Evolutionary conservation across 1,284 basidiomycete species (phyloP), one percentile per base, ranked within the genome.

Genomic region (Ganoderma boninense): DNA sequence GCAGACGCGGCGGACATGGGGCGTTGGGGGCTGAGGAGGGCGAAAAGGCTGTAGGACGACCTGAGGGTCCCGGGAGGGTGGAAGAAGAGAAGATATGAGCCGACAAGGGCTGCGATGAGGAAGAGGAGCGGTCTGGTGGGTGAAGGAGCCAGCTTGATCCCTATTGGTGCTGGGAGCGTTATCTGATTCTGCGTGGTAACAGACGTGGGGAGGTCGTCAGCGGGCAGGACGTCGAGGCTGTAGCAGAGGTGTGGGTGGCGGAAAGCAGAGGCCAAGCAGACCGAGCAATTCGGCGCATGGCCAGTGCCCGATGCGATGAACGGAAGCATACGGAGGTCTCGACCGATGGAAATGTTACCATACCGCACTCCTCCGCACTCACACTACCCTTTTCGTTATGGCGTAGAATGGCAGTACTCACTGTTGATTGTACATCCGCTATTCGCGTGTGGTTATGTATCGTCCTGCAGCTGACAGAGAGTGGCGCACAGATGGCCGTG

Each of bases 81-180:
- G 62, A 62, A 61, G 66, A 71, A 66, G 65, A 72, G 69, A 66
- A 71, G 6, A 57, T 72, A 74, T 18, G 69, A 64, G 68, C 68
- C 69, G 68, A 69, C 23, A 65, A 72, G 23, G 68, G 69, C 68
- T 29, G 68, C 49, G 62, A 74, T 52, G 40, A 68, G 52, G 61
- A 72, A 44, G 69, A 69, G 29, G 64, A 71, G 68, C 29, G 69
- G 44, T 63, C 63, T 74, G 23, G 64, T 29, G 63, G 62, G 6
- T 4, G 35, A 20, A 23, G 69, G 26, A 60, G 73, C 73, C 73
- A 74, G 71, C 57, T 66, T 72, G 69, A 40, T n/a, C 32, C 29
- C 14, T 57, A 16, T 16, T 32, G 29, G 20, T 57, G 18, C 32
- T 26, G 26, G 54, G 14, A 20, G 26, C 7, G 32, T 32, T 56